Conservation (phyloP, 2,329 filamentous ascomycete genomes). For the Aspergillus melleus region DNA sequence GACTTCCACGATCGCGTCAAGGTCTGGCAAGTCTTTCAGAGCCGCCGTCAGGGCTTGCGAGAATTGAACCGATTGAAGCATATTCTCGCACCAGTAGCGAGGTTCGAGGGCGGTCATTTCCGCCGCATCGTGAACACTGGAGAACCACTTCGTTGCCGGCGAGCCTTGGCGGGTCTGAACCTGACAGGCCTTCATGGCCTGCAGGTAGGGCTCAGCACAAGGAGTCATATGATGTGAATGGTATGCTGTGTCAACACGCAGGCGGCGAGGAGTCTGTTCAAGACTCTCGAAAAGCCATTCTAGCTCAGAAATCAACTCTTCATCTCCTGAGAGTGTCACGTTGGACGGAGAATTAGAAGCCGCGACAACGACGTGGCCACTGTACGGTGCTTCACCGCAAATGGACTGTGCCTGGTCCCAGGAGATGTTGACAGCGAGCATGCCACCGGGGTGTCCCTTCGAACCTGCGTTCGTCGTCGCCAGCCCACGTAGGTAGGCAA, state of each 20-base stretch:
- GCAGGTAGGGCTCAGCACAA: conserved; percentile 5
- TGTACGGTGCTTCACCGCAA: background rate
- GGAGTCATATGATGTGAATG: conserved; percentile 21
- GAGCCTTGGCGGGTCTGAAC: background rate
- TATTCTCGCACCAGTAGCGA: conserved; percentile 23
- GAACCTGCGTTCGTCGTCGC: background rate
- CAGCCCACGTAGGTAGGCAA: conserved; percentile 15
- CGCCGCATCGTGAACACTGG: conserved; percentile 4
- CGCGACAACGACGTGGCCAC: background rate
- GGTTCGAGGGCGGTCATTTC: background rate
- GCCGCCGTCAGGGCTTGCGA: conserved; percentile 17
- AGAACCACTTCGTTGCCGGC: conserved; percentile 6
- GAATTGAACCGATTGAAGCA: conserved; percentile 23
- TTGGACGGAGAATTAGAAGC: conserved; percentile 4
- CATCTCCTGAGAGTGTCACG: conserved; percentile 9
- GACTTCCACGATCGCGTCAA: conserved; percentile 27
- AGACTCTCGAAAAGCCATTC: conserved; percentile 8
- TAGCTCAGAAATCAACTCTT: conserved; percentile 1
- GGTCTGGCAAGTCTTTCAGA: conserved; percentile 2
- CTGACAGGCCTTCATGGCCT: conserved; percentile 1
- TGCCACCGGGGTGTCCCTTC: conserved; percentile 3
- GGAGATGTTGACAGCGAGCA: conserved; percentile 14
- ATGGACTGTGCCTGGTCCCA: conserved; percentile 9
- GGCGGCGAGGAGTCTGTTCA: background rate
- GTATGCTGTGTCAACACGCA: conserved; percentile 19